Evolutionary conservation across 768 basidiomycete genomes (phyloP).

Genomic region (Phlegmacium glaucopus): DNA sequence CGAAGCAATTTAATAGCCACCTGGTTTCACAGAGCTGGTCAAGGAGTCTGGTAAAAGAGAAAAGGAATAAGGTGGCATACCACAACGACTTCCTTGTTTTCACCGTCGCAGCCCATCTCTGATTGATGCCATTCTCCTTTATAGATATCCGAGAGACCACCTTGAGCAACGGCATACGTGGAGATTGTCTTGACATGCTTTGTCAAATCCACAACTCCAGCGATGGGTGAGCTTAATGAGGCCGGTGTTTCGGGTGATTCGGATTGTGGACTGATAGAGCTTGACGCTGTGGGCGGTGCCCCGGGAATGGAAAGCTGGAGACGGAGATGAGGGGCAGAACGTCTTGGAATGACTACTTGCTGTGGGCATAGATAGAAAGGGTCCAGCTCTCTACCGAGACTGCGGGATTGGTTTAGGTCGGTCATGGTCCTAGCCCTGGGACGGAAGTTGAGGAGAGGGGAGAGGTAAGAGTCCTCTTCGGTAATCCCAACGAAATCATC

Average conservation of each 20-base stretch:
- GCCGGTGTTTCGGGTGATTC: slow-evolving; percentile 26
- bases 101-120: slow-evolving; percentile 1
- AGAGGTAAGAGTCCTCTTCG: background rate
- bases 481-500: no score
- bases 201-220: slow-evolving; percentile 32
- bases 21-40: no score
- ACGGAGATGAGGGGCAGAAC: slow-evolving; percentile 7
- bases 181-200: slow-evolving; percentile 21
- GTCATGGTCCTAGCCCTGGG: slow-evolving; percentile 3
- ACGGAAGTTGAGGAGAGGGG: background rate
- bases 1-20: slow-evolving; percentile 49
- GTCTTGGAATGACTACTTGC: background rate
- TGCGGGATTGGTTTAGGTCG: background rate
- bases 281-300: background rate
- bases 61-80: slow-evolving; percentile 1
- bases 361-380: background rate
- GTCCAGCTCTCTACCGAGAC: background rate
- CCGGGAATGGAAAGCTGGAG: slow-evolving; percentile 11
- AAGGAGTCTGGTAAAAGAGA: background rate
- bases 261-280: slow-evolving; percentile 12
- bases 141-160: slow-evolving; percentile 48
- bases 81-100: slow-evolving; percentile 9
- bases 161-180: slow-evolving; percentile 36
- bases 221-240: slow-evolving; percentile 25
- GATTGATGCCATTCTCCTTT: slow-evolving; percentile 32